Evolutionary conservation across 805 yeast genomes (phyloP), one percentile per base, ranked within the genome.

Genomic region (Maudiozyma turicensis): DNA sequence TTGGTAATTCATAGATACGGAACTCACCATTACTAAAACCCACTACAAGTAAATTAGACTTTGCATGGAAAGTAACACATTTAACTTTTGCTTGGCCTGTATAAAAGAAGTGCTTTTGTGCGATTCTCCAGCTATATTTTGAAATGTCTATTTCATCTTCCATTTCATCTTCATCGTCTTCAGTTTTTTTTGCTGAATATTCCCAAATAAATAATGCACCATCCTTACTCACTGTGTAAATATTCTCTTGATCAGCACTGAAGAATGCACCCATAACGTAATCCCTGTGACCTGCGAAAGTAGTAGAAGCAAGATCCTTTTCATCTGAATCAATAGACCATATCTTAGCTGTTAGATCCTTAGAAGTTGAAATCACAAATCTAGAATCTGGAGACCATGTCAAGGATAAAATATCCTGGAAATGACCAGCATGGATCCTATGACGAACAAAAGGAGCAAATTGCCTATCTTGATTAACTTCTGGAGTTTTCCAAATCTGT

Each of bases 161-260:
- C 13, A 67, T 72, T 7, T 71, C 74, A 1, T 67, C 73, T 10
- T 71, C 71, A 7, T 72, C 77, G 31, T 70, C 74, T 30, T 73
- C 77, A 0, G 72, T 68, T 46, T 78, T 78, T 53, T 72, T 75
- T 51, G 77, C 77, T 2, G 84, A 76, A 63, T 85, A 93, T 61
- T 87, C 89, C 98, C 99, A 93, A 59, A 78, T 78, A 63, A 90
- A 86, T 49, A 91, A 70, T 0, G 99, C 96, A 48, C 98, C 99
- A 62, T 93, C 99, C 65, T 85, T 86, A 63, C 95, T 86, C 14
- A 93, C 76, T 0, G 98, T 90, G 61, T 88, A 91, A 44, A 93
- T 87, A 50, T 80, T 77, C 61, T 93, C 97, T 69, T 93, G 99
- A 49, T 81, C 78, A n/a, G 76, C 75, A 57, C 85, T 81, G 69